Conservation (phyloP, 495 filamentous ascomycete species). For the Glarea lozoyensis region DNA sequence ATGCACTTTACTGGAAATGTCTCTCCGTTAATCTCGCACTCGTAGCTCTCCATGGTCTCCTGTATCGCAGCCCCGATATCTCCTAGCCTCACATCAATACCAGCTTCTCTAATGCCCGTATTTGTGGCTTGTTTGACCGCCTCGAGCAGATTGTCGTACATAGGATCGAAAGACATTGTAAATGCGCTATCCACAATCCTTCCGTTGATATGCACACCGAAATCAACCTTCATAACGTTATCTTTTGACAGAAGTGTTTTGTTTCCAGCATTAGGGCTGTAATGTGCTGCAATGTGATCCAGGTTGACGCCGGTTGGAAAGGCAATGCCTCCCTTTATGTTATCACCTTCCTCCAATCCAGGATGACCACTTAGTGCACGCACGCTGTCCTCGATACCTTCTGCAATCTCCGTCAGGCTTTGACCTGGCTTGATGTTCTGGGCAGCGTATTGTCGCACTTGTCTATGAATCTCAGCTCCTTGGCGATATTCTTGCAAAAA, state of each 20-base stretch:
- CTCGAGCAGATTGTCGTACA: slow-evolving; percentile 73
- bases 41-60: slow-evolving; percentile 85
- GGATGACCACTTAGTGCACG: slow-evolving; percentile 69
- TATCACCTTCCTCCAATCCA: slow-evolving; percentile 72
- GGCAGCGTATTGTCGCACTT: slow-evolving; percentile 77
- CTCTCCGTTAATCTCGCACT: slow-evolving; percentile 67
- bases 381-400: slow-evolving; percentile 79
- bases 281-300: slow-evolving; percentile 86
- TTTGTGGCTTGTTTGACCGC: slow-evolving; percentile 85
- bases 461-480: slow-evolving; percentile 79
- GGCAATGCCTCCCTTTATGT: slow-evolving; percentile 71
- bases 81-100: slow-evolving; percentile 70
- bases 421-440: slow-evolving; percentile 74
- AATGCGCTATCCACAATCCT: slow-evolving; percentile 91
- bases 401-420: slow-evolving; percentile 70
- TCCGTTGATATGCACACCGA: slow-evolving; percentile 85
- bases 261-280: slow-evolving; percentile 84
- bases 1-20: slow-evolving; percentile 78
- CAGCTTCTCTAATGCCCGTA: slow-evolving; percentile 74
- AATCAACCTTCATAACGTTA: slow-evolving; percentile 91
- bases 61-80: slow-evolving; percentile 73
- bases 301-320: slow-evolving; percentile 83
- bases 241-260: slow-evolving; percentile 71
- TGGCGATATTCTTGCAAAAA: slow-evolving; percentile 83
- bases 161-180: slow-evolving; percentile 77